Percentiles rank a stretch among this genome's conserved stretches.
Conservation (phyloP, 2,329 filamentous ascomycete genomes). For the Phialophora expanda region DNA sequence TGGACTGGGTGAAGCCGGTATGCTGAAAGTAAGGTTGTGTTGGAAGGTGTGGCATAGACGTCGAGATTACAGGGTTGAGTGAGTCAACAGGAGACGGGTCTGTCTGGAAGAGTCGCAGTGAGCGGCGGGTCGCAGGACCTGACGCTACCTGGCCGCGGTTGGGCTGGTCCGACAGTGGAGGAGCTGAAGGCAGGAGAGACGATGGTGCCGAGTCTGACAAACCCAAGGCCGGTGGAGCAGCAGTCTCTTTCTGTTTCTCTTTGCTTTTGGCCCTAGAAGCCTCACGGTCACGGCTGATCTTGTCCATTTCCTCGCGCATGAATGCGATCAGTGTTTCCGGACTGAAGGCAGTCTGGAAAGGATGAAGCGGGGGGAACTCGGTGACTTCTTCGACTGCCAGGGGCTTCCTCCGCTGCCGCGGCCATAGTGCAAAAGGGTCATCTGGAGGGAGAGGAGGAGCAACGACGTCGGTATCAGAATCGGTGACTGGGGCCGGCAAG, state of each 20-base stretch:
- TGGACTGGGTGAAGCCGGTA: neutral
- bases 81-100: neutral
- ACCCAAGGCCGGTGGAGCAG: neutral
- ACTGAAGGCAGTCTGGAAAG: conserved; percentile 34
- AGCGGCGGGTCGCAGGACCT: conserved; percentile 15
- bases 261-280: conserved; percentile 14
- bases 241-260: conserved; percentile 24
- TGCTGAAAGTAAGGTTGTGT: neutral
- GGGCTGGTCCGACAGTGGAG: conserved; percentile 5
- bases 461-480: neutral
- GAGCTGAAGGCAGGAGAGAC: neutral
- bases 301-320: conserved; percentile 29
- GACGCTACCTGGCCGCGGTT: neutral
- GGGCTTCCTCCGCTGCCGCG: neutral
- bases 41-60: neutral
- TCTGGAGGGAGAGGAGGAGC: neutral
- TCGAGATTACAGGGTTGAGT: neutral
- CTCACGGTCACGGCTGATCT: conserved; percentile 11
- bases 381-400: neutral
- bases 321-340: conserved; percentile 31
- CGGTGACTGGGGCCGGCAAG: neutral
- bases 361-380: conserved; percentile 17
- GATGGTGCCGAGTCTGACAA: neutral
- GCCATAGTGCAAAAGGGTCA: neutral
- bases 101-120: conserved; percentile 18